phyloP scores from a whole-genome alignment of 2,329 filamentous ascomycete species.

The Cladophialophora bantiana region DNA sequence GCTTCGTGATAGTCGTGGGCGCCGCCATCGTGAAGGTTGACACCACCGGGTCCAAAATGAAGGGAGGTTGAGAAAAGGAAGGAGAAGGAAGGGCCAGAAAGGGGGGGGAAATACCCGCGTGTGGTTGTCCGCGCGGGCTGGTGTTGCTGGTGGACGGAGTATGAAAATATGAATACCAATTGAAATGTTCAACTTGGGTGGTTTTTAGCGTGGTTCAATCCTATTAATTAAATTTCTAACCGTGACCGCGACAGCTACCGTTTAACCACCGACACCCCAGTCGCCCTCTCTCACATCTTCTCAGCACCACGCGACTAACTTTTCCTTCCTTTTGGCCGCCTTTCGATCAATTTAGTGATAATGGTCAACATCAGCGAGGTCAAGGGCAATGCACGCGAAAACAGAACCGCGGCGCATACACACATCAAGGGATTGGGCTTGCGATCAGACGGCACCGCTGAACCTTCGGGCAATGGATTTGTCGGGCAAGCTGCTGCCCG shows the following conservation, averaged over 20 bases:
- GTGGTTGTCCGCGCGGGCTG: conserved; percentile 1
- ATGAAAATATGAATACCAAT: not conserved
- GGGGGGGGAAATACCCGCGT: not conserved
- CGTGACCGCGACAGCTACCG: not conserved
- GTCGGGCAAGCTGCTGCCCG: conserved; percentile 86
- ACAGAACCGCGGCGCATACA: conserved; percentile 93
- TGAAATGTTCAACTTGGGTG: not conserved
- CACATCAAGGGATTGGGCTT: conserved; percentile 96
- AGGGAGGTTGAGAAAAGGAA: not conserved
- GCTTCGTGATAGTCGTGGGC: conserved; percentile 29
- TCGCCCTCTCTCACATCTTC: conserved; percentile 15
- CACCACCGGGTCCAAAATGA: not conserved
- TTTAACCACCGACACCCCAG: not conserved
- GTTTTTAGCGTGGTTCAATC: not conserved
- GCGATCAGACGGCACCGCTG: conserved; percentile 82
- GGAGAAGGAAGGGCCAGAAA: not conserved
- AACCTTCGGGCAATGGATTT: conserved; percentile 80
- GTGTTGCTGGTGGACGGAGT: not conserved
- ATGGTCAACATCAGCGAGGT: conserved; percentile 95
- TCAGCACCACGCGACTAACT: conserved; percentile 15
- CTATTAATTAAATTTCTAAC: not conserved
- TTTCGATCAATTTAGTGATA: conserved; percentile 38
- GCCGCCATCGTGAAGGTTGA: conserved; percentile 10
- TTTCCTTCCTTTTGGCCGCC: conserved; percentile 5
- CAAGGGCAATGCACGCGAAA: conserved; percentile 92